Conservation (phyloP, 2,329 filamentous ascomycete species). For the Cladosporium phlei region DNA sequence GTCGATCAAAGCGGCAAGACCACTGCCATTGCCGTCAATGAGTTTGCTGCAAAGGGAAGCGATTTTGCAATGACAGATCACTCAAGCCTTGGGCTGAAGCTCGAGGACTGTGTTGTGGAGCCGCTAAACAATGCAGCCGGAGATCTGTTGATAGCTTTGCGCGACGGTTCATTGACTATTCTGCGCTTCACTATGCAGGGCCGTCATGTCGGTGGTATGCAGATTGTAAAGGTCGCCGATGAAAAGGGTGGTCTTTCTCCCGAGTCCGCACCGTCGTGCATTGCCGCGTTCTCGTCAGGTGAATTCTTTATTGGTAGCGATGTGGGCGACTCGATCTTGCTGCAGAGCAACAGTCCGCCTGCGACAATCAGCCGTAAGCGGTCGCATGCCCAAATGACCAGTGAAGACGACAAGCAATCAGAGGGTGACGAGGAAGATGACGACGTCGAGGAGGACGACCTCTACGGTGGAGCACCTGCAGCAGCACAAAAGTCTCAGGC, state of each 20-base stretch:
- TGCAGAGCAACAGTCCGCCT: constrained; percentile 72
- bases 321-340: constrained; percentile 70
- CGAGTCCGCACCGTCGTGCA: constrained; percentile 61
- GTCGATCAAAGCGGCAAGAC: constrained; percentile 93
- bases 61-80: constrained; percentile 84
- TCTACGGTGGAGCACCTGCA: constrained; percentile 57
- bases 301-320: constrained; percentile 74
- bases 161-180: constrained; percentile 68
- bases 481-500: constrained; percentile 36
- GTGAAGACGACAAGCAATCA: constrained; percentile 41
- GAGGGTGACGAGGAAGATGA: constrained; percentile 57
- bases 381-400: constrained; percentile 56
- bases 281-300: constrained; percentile 59
- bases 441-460: constrained; percentile 55
- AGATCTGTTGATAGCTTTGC: constrained; percentile 78
- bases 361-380: constrained; percentile 59
- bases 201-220: constrained; percentile 80
- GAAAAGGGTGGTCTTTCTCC: constrained; percentile 62
- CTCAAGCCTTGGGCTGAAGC: constrained; percentile 68
- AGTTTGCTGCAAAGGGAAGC: constrained; percentile 77
- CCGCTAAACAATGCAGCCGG: constrained; percentile 70
- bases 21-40: constrained; percentile 87
- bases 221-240: constrained; percentile 59
- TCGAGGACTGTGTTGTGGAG: constrained; percentile 78
- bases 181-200: constrained; percentile 84